Percentiles rank a stretch among this genome's conserved stretches.
Conservation (phyloP, 768 basidiomycete species). For the Tulasnella sp. region DNA sequence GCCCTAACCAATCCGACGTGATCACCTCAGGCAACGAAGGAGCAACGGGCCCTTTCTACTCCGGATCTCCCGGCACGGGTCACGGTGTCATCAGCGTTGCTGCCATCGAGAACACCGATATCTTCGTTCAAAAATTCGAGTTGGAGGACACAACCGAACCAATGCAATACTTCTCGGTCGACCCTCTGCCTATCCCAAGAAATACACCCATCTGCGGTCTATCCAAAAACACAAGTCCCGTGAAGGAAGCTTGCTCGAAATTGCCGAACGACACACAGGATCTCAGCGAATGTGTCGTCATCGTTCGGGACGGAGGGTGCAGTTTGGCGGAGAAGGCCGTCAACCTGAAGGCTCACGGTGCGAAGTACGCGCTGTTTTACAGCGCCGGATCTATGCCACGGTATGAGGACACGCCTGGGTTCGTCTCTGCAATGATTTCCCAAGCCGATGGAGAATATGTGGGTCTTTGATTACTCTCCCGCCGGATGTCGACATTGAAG, state of each 20-base stretch:
- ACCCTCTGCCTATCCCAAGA: slow-evolving; percentile 36
- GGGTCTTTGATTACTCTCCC: neutral
- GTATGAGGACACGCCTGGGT: slow-evolving; percentile 35
- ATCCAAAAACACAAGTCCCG: slow-evolving; percentile 35
- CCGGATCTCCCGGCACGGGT: slow-evolving; percentile 38
- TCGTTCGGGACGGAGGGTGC: slow-evolving; percentile 42
- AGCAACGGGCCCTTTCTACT: slow-evolving; percentile 40
- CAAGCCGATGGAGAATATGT: slow-evolving; percentile 47
- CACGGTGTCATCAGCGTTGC: slow-evolving; percentile 39
- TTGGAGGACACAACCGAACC: slow-evolving; percentile 39
- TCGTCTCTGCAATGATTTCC: slow-evolving; percentile 47
- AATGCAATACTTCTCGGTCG: slow-evolving; percentile 50
- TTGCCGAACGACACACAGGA: slow-evolving; percentile 37
- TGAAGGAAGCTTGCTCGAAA: slow-evolving; percentile 39
- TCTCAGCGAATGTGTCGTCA: slow-evolving; percentile 37
- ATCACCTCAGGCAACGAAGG: slow-evolving; percentile 35
- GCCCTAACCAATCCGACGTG: neutral
- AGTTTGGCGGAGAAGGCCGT: slow-evolving; percentile 45
- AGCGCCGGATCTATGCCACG: slow-evolving; percentile 41
- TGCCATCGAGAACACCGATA: slow-evolving; percentile 30
- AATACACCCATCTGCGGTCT: slow-evolving; percentile 39
- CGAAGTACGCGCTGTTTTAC: slow-evolving; percentile 47
- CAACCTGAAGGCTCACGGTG: slow-evolving; percentile 55
- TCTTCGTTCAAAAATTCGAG: neutral
- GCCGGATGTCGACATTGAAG: too few relatives aligned